These are phyloP conservation scores for Podosphaera fusca DNA, from an alignment of 2,329 filamentous ascomycete species.

Conservation along the genomic window DNA sequence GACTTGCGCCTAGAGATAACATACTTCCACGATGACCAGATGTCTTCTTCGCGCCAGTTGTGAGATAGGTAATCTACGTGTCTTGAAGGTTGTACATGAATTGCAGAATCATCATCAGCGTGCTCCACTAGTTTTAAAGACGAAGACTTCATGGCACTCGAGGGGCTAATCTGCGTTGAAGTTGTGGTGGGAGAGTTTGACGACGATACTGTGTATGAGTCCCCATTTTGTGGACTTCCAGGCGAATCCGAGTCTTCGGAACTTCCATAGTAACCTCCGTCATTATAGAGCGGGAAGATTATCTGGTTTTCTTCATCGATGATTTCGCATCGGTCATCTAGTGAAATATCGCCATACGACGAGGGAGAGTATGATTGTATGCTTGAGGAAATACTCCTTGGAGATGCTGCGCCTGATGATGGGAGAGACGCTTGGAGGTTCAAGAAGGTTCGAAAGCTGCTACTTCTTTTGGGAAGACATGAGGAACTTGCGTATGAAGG, in stretches of 20 bases:
- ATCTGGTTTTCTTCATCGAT: slow-evolving; percentile 61
- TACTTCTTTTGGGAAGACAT: slow-evolving; percentile 20
- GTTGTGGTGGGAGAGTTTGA: slow-evolving; percentile 12
- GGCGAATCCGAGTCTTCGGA: slow-evolving; percentile 27
- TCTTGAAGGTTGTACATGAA: slow-evolving; percentile 24
- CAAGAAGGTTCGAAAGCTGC: slow-evolving; percentile 10
- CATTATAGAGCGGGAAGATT: slow-evolving; percentile 21
- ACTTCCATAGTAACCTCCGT: slow-evolving; percentile 15
- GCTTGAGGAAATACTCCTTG: slow-evolving; percentile 25
- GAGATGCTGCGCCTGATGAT: slow-evolving; percentile 34
- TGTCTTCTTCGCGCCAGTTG: slow-evolving; percentile 86
- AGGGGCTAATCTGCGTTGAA: slow-evolving; percentile 37
- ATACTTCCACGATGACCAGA: slow-evolving; percentile 92
- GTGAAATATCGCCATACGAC: slow-evolving; percentile 38
- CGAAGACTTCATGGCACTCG: slow-evolving; percentile 23
- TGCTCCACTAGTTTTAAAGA: slow-evolving; percentile 9
- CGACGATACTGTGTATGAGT: slow-evolving; percentile 26
- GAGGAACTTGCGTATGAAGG: slow-evolving; percentile 24
- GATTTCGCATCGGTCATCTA: slow-evolving; percentile 74
- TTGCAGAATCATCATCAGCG: slow-evolving; percentile 31
- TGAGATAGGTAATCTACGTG: slow-evolving; percentile 91
- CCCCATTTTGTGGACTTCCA: slow-evolving; percentile 24
- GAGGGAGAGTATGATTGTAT: slow-evolving; percentile 38
- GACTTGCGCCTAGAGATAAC: slow-evolving; percentile 51
- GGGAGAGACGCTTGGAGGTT: slow-evolving; percentile 14